phyloP scores from a whole-genome alignment of 2,329 filamentous ascomycete species.

The Magnaporthiopsis incrustans region DNA sequence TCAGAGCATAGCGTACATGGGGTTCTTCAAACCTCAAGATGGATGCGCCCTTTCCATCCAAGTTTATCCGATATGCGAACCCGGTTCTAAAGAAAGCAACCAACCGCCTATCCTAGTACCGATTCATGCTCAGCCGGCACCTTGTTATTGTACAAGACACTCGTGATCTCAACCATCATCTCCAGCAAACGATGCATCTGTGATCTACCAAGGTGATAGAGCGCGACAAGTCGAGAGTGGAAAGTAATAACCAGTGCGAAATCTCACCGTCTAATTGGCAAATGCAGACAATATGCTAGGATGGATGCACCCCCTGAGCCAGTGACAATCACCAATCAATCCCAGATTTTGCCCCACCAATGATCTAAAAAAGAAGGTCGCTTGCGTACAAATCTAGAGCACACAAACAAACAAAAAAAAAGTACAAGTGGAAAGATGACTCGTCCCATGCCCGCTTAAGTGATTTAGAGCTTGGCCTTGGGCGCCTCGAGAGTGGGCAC shows the following conservation, averaged over 20 bases:
- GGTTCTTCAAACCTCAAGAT: no score
- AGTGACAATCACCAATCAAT: neutral
- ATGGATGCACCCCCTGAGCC: neutral
- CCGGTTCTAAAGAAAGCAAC: no score
- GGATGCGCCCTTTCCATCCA: neutral
- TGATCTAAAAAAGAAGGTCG: slow-evolving; percentile 1
- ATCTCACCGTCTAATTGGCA: neutral
- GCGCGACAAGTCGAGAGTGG: no score
- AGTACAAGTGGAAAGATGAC: neutral
- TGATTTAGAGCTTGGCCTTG: slow-evolving; percentile 77
- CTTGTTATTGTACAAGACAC: no score
- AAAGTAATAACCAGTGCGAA: neutral
- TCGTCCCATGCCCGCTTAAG: neutral
- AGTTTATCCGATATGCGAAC: neutral
- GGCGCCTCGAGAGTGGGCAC: slow-evolving; percentile 68
- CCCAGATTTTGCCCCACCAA: neutral
- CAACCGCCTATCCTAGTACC: no score
- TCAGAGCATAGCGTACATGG: no score
- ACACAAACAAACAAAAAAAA: neutral
- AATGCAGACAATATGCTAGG: neutral
- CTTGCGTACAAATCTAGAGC: neutral
- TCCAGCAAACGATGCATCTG: no score
- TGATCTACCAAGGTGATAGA: no score
- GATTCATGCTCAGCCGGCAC: no score
- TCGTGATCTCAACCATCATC: no score